Conservation (phyloP, 805 yeast species). For the Debaryomyces hansenii region DNA sequence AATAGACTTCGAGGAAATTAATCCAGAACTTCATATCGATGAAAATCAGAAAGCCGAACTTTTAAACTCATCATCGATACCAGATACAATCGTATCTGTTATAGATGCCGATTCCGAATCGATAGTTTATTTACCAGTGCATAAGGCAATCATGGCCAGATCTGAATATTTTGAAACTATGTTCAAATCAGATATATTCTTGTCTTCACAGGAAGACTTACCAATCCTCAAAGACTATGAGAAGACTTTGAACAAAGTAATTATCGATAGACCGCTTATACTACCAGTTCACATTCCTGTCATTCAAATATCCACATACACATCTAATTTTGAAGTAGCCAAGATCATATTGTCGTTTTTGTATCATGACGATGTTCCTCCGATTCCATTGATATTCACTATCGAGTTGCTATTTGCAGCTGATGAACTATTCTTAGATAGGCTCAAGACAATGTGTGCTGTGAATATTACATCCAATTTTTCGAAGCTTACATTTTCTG, state of each 20-base stretch:
- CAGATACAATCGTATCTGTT: slow-evolving; percentile 51
- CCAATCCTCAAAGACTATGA: slow-evolving; percentile 13
- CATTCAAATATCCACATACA: slow-evolving; percentile 11
- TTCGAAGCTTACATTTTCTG: slow-evolving; percentile 15
- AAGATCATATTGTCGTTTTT: slow-evolving; percentile 55
- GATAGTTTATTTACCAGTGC: slow-evolving; percentile 55
- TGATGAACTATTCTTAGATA: slow-evolving; percentile 59
- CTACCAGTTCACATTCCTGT: slow-evolving; percentile 11
- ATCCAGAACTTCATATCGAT: slow-evolving; percentile 15
- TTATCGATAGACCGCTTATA: slow-evolving; percentile 14
- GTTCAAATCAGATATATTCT: slow-evolving; percentile 50
- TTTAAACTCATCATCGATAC: slow-evolving; percentile 23
- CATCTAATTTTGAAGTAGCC: slow-evolving; percentile 29
- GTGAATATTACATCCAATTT: slow-evolving; percentile 39
- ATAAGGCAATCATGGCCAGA: slow-evolving; percentile 58
- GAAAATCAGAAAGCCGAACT: slow-evolving; percentile 20
- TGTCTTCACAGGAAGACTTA: slow-evolving; percentile 10
- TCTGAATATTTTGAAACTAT: slow-evolving; percentile 65
- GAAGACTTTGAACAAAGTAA: slow-evolving; percentile 3
- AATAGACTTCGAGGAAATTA: slow-evolving; percentile 31
- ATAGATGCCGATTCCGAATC: slow-evolving; percentile 25
- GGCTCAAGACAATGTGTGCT: slow-evolving; percentile 65
- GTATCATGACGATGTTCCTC: slow-evolving; percentile 56
- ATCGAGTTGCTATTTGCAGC: slow-evolving; percentile 60
- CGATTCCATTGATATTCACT: slow-evolving; percentile 50